Evolutionary conservation across 441 rosid species (phyloP), one percentile per base, ranked within the genome.

Genomic region (Eutrema salsugineum): DNA sequence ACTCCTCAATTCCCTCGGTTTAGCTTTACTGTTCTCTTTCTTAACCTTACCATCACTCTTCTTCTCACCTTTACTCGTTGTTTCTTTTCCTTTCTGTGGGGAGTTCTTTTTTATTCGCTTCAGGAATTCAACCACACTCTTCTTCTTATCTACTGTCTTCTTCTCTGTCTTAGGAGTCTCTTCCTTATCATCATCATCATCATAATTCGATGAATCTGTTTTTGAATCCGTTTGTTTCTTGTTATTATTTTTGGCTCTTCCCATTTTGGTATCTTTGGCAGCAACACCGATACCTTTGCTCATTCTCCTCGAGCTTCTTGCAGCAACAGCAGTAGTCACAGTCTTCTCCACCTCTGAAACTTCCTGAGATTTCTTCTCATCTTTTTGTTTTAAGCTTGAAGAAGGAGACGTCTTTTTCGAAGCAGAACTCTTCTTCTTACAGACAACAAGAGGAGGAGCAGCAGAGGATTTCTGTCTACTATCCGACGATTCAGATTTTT

Each of bases 91-190:
- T 68, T 73, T 81, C 72, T 85, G 78, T 6, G 79, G 66, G 11
- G 82, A 79, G 65, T 84, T 87, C 47, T 84, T 84, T 85, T 83
- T 77, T 20, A 89, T 87, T 66, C 89, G 84, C 71, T 83, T 82
- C 73, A 87, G 78, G 84, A 87, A 89, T 65, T 86, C 89, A 10
- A 78, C 92, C 1, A 80, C 89, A 24, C 89, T 84, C 76, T 79
- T 75, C 82, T 83, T 87, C 80, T 87, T 89, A 36, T 81, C 81
- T 32, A 24, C 15, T 51, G 35, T 50, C 66, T 75, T 73, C 82
- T 78, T 68, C 38, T 78, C 85, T 11, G 80, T 19, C 68, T 74
- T 82, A 32, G 75, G 40, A 54, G 53, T 38, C 77, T 83, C 87
- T 17, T 77, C 73, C n/a, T 79, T 80, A 17, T 79, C 71, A 8